Percentiles rank a stretch among this genome's conserved stretches.
These are phyloP conservation scores for Psidium guajava DNA, from an alignment of 345 rosid species.

Conservation along the genomic window DNA sequence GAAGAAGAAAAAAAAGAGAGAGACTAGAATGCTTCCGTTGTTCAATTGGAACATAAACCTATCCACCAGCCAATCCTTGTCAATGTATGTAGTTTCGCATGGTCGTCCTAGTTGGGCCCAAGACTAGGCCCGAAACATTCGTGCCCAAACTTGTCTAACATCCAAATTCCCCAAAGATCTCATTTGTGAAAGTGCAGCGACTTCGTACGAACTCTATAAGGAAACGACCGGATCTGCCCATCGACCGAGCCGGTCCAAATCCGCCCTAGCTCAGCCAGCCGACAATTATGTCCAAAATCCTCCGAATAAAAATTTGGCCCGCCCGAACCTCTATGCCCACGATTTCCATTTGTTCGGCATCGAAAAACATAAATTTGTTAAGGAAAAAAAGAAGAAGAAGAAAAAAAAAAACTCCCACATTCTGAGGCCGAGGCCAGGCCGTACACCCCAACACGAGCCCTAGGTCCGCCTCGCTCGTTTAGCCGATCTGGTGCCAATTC, in stretches of 20 bases:
- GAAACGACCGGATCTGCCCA: not conserved
- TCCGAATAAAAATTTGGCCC: not conserved
- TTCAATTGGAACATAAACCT: not conserved
- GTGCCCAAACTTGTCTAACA: not conserved
- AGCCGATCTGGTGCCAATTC: not conserved
- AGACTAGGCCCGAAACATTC: not conserved
- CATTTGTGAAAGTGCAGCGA: not conserved
- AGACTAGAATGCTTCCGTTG: not conserved
- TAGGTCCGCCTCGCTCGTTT: not conserved
- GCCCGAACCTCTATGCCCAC: not conserved
- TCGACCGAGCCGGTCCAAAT: not conserved
- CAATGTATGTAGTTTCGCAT: not conserved
- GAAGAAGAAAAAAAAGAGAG: too few relatives aligned
- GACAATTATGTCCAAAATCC: not conserved
- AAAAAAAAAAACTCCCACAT: not conserved
- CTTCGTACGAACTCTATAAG: not conserved
- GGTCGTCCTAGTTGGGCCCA: not conserved
- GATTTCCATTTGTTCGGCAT: not conserved
- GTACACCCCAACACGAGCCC: not conserved
- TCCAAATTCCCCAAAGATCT: not conserved
- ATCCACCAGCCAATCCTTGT: not conserved
- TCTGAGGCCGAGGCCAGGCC: not conserved
- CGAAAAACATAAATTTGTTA: not conserved
- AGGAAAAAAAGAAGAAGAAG: too few relatives aligned
- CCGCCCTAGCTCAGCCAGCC: not conserved